Evolutionary conservation across 2,329 filamentous ascomycete species (phyloP).

Genomic region (Talaromyces islandicus): DNA sequence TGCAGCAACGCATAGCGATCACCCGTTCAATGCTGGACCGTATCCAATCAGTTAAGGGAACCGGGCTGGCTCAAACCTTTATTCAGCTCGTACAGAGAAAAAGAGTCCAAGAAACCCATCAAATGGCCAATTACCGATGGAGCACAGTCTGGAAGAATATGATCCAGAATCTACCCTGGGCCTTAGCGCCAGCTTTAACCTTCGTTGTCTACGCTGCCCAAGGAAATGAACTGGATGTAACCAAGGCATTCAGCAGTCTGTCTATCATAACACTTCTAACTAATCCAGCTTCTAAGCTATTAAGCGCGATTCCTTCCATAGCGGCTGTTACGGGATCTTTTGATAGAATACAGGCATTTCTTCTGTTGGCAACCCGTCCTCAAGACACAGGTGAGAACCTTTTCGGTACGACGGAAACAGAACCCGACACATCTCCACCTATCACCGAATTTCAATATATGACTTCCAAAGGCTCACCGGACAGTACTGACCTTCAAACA

Average conservation of each 20-base stretch:
- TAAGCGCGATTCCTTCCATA: constrained; percentile 14
- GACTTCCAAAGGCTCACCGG: background rate
- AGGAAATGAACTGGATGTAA: background rate
- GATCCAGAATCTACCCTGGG: constrained; percentile 15
- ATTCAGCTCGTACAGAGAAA: constrained; percentile 9
- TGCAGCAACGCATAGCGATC: constrained; percentile 34
- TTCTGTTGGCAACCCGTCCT: constrained; percentile 2
- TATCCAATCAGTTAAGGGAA: constrained; percentile 38
- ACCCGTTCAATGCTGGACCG: constrained; percentile 33
- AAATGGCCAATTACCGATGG: constrained; percentile 11
- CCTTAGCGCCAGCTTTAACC: constrained; percentile 15
- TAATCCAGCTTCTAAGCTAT: constrained; percentile 13
- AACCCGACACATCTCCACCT: background rate
- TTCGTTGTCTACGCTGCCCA: constrained; percentile 14
- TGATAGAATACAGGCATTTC: constrained; percentile 14
- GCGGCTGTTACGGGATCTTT: constrained; percentile 13
- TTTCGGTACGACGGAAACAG: background rate
- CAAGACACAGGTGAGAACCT: background rate
- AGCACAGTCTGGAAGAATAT: constrained; percentile 14
- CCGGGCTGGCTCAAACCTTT: constrained; percentile 25
- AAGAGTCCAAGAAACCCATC: constrained; percentile 9
- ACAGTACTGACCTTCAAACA: background rate
- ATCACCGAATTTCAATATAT: background rate
- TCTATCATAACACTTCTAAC: constrained; percentile 19
- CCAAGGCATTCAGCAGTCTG: constrained; percentile 17